A percentile compares a stretch with the other conserved stretches of the same genome.
Evolutionary conservation across 1,284 basidiomycete genomes (phyloP).

Genomic region (Termitomyces sp.): DNA sequence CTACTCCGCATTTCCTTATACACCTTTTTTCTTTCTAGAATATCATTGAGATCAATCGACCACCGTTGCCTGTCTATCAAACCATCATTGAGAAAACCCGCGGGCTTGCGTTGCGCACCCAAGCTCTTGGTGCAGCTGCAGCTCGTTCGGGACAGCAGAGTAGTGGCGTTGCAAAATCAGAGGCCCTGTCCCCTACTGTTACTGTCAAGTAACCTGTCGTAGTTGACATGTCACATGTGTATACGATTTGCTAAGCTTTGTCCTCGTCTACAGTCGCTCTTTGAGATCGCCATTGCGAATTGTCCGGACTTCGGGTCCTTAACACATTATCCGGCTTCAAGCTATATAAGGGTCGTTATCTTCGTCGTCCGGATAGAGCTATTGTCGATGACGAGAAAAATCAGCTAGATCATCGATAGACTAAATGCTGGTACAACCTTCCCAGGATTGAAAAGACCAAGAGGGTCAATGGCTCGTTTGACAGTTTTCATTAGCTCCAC

Average conservation of each 20-base stretch:
- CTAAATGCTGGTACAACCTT: constrained; percentile 44
- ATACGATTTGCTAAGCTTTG: constrained; percentile 3
- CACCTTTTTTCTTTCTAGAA: constrained; percentile 49
- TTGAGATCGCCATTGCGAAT: neutral
- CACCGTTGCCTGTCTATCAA: constrained; percentile 88
- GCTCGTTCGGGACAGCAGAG: constrained; percentile 10
- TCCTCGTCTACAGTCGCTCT: neutral
- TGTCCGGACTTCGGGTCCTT: neutral
- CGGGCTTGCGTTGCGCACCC: constrained; percentile 86
- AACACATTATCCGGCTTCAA: neutral
- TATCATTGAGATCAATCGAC: constrained; percentile 92
- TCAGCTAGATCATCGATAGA: neutral
- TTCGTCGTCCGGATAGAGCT: constrained; percentile 17
- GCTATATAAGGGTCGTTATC: constrained; percentile 1
- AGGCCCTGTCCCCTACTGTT: constrained; percentile 15
- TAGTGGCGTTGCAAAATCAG: constrained; percentile 14
- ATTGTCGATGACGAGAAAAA: neutral
- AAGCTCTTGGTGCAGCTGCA: constrained; percentile 78
- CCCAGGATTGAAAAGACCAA: constrained; percentile 80
- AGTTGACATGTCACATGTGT: constrained; percentile 9
- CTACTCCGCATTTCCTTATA: neutral
- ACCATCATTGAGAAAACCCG: constrained; percentile 95
- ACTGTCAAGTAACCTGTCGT: constrained; percentile 15
- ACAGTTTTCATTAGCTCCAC: constrained; percentile 82
- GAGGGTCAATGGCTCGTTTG: constrained; percentile 74